Evolutionary conservation across 108 stramenopile species (phyloP), one percentile per base, ranked within the genome.

Genomic region (Ochromonas danica): DNA sequence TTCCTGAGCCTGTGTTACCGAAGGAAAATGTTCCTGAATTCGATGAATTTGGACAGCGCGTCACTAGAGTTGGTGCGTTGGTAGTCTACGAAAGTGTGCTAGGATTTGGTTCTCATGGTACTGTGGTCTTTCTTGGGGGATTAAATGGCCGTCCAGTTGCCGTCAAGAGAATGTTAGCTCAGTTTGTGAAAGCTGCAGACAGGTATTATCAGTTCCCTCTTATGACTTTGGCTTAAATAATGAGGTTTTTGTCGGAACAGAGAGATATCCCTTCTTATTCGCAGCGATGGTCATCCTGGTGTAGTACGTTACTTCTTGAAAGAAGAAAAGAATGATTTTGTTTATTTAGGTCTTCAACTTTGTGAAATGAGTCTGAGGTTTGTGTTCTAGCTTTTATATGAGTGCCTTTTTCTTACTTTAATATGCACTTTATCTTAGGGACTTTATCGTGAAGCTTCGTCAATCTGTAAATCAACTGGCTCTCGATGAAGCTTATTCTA

Each of bases 101-200:
- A 3, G 96, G 96, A 2, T 94, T 90, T 83, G 96, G 96, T 0
- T 92, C 93, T 1, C 94, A 95, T 80, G 96, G 96, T n/a, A 97
- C 96, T 2, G 93, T 96, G 17, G 95, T 97, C 0, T 96, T 93
- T 81, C 89, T 90, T 83, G 96, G 96, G 2, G 70, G 85, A 42
- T 84, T 97, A 63, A 93, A 96, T 40, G 91, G 93, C 40, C 85
- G 95, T 10, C 82, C 89, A 31, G 94, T 97, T 42, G 96, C 96
- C 27, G 96, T 97, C 40, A 97, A 97, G 81, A 89, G 96, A 74
- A 91, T 97, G 93, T 87, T 97, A 35, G 88, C 88, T 41, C 90
- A 92, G 41, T 95, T 96, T 78, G 92, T 94, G 45, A 91, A 94
- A 2, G 90, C 91, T 82, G 95, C 94, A 1, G 93, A 95, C 65